Conservation (phyloP, 192 early-diverging fungal species). For the Dimargaris xerosporica region DNA sequence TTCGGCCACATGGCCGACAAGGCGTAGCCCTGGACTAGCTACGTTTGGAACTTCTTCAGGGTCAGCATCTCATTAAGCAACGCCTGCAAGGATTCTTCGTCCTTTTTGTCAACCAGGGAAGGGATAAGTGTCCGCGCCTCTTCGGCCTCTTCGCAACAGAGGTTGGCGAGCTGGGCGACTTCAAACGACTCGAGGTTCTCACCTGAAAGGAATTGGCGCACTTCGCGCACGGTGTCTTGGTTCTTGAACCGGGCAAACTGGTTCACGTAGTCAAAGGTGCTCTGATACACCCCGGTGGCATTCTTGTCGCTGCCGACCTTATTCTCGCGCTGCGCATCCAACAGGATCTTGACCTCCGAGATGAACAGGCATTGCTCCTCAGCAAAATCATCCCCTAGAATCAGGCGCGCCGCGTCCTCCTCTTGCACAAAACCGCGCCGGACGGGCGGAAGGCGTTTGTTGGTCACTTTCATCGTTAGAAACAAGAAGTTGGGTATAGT, state of each 20-base stretch:
- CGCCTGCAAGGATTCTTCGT: slow-evolving; percentile 57
- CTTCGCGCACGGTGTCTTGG: slow-evolving; percentile 70
- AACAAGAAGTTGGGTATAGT: not conserved
- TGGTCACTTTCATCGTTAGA: not conserved
- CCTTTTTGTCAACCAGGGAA: slow-evolving; percentile 58
- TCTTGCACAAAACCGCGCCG: slow-evolving; percentile 38
- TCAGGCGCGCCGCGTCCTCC: slow-evolving; percentile 43
- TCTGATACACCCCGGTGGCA: slow-evolving; percentile 47
- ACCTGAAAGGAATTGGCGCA: slow-evolving; percentile 31
- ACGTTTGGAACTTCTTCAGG: slow-evolving; percentile 63
- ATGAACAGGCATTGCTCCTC: slow-evolving; percentile 54
- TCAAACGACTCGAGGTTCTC: slow-evolving; percentile 63
- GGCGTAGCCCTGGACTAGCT: slow-evolving; percentile 7
- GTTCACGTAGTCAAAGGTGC: slow-evolving; percentile 73
- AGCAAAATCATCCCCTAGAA: slow-evolving; percentile 50
- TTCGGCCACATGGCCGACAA: too few relatives aligned
- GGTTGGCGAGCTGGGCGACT: slow-evolving; percentile 76
- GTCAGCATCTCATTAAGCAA: slow-evolving; percentile 69
- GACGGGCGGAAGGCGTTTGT: not conserved
- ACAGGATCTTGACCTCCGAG: slow-evolving; percentile 52
- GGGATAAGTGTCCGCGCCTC: slow-evolving; percentile 85
- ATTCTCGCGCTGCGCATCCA: slow-evolving; percentile 44
- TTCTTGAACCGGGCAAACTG: slow-evolving; percentile 75
- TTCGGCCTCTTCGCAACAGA: slow-evolving; percentile 80
- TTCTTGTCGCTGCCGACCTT: slow-evolving; percentile 34